Conservation (phyloP, 148 eudicot genomes). For the Persicaria tinctoria region DNA sequence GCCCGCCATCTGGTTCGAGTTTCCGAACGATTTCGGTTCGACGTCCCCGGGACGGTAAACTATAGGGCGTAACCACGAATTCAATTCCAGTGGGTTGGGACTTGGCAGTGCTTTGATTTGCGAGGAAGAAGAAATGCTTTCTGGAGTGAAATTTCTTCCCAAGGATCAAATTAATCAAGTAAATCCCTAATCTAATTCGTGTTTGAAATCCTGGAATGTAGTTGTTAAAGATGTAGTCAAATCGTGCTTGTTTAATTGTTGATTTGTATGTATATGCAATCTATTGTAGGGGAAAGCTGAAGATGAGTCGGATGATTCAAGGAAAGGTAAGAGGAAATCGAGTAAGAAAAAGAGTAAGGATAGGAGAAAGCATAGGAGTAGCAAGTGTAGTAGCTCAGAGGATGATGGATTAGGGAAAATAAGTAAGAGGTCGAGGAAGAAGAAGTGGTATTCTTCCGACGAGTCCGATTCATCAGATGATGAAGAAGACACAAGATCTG, state of each 20-base stretch:
- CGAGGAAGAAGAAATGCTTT: conserved; percentile 42
- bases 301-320: conserved; percentile 25
- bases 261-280: background rate
- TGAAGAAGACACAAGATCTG: conserved; percentile 18
- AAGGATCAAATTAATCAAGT: conserved; percentile 66
- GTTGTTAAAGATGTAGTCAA: background rate
- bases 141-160: conserved; percentile 75
- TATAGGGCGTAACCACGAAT: too few relatives aligned
- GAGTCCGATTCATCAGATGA: conserved; percentile 34
- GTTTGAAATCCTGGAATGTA: background rate
- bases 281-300: conserved; percentile 32
- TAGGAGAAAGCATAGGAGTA: conserved; percentile 38
- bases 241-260: background rate
- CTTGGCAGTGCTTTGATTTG: background rate
- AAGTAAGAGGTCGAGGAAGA: conserved; percentile 45
- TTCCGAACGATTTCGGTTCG: too few relatives aligned
- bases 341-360: conserved; percentile 31
- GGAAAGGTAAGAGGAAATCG: conserved; percentile 24
- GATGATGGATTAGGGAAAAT: conserved; percentile 49
- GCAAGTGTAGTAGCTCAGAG: conserved; percentile 48
- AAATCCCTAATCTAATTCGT: conserved; percentile 13
- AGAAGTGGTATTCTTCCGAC: conserved; percentile 84
- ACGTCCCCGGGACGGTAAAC: too few relatives aligned
- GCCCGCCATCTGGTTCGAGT: too few relatives aligned
- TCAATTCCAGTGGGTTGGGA: background rate